Conservation (phyloP, 768 basidiomycete genomes). For the Boletus sensibilis region DNA sequence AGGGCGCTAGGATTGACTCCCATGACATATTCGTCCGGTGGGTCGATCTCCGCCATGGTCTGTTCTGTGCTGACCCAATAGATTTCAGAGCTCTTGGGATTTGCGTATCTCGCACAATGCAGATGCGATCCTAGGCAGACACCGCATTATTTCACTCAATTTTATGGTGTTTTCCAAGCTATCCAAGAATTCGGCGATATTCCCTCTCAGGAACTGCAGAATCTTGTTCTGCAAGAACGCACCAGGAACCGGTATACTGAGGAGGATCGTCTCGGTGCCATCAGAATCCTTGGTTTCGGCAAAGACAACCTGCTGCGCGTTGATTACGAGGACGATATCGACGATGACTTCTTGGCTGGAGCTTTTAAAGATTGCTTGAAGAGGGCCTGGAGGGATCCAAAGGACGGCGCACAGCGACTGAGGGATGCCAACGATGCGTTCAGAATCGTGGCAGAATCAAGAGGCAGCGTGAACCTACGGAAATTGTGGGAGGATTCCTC, state of each 20-base stretch:
- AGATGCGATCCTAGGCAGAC: constrained; percentile 75
- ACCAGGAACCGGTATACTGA: constrained; percentile 61
- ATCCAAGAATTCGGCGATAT: constrained; percentile 51
- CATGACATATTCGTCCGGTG: constrained; percentile 64
- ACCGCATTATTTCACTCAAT: constrained; percentile 57
- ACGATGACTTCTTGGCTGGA: constrained; percentile 65
- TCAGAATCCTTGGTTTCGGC: constrained; percentile 64
- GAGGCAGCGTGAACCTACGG: constrained; percentile 50
- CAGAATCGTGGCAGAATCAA: constrained; percentile 62
- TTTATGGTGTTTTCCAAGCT: constrained; percentile 50
- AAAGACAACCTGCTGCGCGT: constrained; percentile 54
- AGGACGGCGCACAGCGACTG: constrained; percentile 46
- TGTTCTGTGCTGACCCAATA: constrained; percentile 3
- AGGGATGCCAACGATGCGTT: constrained; percentile 66
- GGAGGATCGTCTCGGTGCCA: constrained; percentile 52
- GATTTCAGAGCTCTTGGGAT: constrained; percentile 62
- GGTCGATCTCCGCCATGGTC: constrained; percentile 8
- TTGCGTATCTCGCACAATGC: constrained; percentile 78
- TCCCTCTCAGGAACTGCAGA: constrained; percentile 48
- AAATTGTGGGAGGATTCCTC: constrained; percentile 54
- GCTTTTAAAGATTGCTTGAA: constrained; percentile 64
- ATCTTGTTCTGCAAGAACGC: constrained; percentile 58
- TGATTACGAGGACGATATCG: constrained; percentile 69
- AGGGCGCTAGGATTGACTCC: constrained; percentile 62
- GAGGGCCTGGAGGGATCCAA: constrained; percentile 51